Evolutionary conservation across 2,329 filamentous ascomycete species (phyloP).

Genomic region (Penicillium hordei): DNA sequence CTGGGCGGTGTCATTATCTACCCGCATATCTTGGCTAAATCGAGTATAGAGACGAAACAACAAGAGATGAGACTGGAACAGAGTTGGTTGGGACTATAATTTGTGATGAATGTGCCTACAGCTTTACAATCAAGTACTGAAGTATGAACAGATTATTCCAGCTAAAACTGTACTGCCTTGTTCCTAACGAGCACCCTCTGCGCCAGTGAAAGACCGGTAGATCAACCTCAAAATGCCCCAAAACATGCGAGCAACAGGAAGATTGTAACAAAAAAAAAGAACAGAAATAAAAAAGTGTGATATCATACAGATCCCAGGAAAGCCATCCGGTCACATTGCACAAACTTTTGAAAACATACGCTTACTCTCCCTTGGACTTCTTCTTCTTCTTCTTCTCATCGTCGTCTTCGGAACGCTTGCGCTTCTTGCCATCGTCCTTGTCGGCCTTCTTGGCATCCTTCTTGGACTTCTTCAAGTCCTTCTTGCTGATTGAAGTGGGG

Average conservation of each 20-base stretch:
- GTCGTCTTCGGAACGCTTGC: conserved; percentile 59
- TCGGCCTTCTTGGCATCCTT: conserved; percentile 61
- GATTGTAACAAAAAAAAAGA: conserved; percentile 28
- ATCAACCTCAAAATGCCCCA: conserved; percentile 28
- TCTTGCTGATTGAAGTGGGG: conserved; percentile 69
- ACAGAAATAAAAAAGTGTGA: conserved; percentile 34
- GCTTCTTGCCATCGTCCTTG: conserved; percentile 67
- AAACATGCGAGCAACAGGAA: conserved; percentile 26
- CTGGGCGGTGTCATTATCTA: conserved; percentile 16
- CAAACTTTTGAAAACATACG: conserved; percentile 48
- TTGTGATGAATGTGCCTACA: background rate
- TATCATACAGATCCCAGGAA: conserved; percentile 46
- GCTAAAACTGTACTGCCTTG: conserved; percentile 31
- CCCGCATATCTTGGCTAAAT: background rate
- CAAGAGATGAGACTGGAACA: background rate
- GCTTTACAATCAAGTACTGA: conserved; percentile 3
- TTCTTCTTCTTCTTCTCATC: conserved; percentile 56
- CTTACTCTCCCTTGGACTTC: conserved; percentile 59
- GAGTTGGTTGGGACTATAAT: background rate
- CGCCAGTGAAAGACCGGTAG: conserved; percentile 32
- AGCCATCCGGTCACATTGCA: conserved; percentile 30
- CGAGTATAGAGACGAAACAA: background rate
- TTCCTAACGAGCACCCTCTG: conserved; percentile 36
- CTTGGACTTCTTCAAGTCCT: conserved; percentile 71
- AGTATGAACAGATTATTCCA: conserved; percentile 31